These are phyloP conservation scores for Ramalina intermedia DNA, from an alignment of 495 filamentous ascomycete species.

Conservation along the genomic window DNA sequence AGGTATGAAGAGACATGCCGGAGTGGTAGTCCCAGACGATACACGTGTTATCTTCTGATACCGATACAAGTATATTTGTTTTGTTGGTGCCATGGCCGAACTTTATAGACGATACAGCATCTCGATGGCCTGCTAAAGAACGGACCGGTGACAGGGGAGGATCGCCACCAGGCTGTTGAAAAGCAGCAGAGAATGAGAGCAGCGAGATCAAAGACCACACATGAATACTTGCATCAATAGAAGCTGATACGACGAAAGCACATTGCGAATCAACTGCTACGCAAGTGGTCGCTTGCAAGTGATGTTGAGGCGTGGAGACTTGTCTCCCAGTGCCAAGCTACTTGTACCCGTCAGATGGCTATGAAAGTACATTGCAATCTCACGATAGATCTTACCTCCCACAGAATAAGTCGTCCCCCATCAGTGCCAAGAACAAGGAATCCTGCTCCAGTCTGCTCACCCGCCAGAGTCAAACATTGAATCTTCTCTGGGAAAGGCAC, in stretches of 20 bases:
- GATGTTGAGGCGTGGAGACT: conserved; percentile 71
- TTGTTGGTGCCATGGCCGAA: conserved; percentile 52
- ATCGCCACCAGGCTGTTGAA: conserved; percentile 18
- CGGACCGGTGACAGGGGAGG: conserved; percentile 40
- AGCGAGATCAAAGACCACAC: conserved; percentile 73
- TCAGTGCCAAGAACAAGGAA: conserved; percentile 74
- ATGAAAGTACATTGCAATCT: not conserved
- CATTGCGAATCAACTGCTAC: conserved; percentile 56
- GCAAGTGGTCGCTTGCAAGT: conserved; percentile 72
- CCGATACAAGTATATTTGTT: conserved; percentile 63
- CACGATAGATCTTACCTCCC: conserved; percentile 55
- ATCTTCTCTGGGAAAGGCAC: conserved; percentile 79
- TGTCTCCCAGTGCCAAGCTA: conserved; percentile 77
- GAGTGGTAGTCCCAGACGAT: conserved; percentile 82
- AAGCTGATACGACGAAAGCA: conserved; percentile 74
- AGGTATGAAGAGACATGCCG: conserved; percentile 60
- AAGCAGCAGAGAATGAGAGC: conserved; percentile 43
- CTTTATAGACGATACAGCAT: conserved; percentile 56
- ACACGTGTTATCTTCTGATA: conserved; percentile 65
- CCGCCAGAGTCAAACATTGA: conserved; percentile 51
- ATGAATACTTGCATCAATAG: conserved; percentile 75
- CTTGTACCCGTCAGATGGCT: conserved; percentile 10
- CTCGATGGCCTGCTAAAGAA: conserved; percentile 65
- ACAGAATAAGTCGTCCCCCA: conserved; percentile 72
- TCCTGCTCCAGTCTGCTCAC: conserved; percentile 40